phyloP scores from a whole-genome alignment of 2,329 filamentous ascomycete species.

The Trichoderma sp. region DNA sequence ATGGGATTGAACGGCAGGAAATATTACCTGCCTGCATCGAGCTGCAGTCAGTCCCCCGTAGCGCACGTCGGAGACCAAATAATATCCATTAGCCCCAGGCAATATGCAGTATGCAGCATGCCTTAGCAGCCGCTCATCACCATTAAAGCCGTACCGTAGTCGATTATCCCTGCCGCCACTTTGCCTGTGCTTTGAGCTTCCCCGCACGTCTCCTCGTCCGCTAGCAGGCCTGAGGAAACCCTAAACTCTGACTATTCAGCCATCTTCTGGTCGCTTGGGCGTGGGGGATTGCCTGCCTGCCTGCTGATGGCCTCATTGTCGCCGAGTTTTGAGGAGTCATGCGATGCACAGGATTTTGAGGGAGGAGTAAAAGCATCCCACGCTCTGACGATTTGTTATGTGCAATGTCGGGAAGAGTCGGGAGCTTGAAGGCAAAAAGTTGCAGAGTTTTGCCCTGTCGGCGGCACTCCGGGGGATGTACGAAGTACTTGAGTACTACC shows the following conservation, averaged over 20 bases:
- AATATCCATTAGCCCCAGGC: not conserved
- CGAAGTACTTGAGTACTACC: not conserved
- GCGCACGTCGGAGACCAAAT: not conserved
- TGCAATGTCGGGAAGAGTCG: not conserved
- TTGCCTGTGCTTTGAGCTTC: conserved; percentile 2
- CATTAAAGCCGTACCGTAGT: not conserved
- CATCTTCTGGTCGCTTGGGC: not conserved
- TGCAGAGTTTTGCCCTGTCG: not conserved
- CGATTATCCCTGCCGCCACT: conserved; percentile 7
- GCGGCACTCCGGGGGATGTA: not conserved
- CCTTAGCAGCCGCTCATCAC: not conserved
- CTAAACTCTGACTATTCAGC: conserved; percentile 19
- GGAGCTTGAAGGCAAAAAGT: not conserved
- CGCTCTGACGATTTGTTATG: not conserved
- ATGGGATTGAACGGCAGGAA: not conserved
- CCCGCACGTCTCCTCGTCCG: conserved; percentile 1
- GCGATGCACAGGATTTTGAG: not conserved
- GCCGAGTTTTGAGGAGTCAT: not conserved
- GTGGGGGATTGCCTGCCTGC: conserved; percentile 9
- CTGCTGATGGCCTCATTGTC: conserved; percentile 1
- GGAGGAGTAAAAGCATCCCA: not conserved
- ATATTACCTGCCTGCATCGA: not conserved
- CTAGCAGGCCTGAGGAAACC: not conserved
- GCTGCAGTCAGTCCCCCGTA: not conserved
- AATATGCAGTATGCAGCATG: not conserved